Percentiles rank a stretch among this genome's conserved stretches.
phyloP scores from a whole-genome alignment of 73 alveolate genomes.

The Paramecium pentaurelia region DNA sequence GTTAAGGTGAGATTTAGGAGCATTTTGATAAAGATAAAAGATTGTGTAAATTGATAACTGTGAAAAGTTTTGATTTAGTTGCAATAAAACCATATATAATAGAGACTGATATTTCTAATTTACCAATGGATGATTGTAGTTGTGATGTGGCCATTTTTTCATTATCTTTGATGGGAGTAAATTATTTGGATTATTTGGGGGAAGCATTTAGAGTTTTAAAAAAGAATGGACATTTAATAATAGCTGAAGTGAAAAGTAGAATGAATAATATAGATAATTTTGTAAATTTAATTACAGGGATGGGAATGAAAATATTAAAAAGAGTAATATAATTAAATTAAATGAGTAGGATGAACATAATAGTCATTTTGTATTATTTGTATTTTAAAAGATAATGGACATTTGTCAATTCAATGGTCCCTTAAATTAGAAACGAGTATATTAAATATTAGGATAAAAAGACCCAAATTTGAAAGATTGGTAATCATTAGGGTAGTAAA shows the following conservation, averaged over 20 bases:
- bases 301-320: slow-evolving; percentile 41
- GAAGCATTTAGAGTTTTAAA: slow-evolving; percentile 86
- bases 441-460: neutral
- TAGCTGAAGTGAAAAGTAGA: slow-evolving; percentile 89
- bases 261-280: slow-evolving; percentile 56
- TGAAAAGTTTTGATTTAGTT: neutral
- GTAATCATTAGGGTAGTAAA: neutral
- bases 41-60: slow-evolving; percentile 1
- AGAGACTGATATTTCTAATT: slow-evolving; percentile 76
- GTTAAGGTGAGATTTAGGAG: slow-evolving; percentile 77
- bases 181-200: slow-evolving; percentile 74
- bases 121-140: slow-evolving; percentile 68
- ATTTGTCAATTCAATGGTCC: neutral
- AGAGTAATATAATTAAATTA: neutral
- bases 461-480: neutral
- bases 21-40: slow-evolving; percentile 36
- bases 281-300: slow-evolving; percentile 38
- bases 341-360: neutral
- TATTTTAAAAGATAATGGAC: neutral
- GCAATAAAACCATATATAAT: slow-evolving; percentile 54
- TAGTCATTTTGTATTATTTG: neutral
- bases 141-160: slow-evolving; percentile 84
- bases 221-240: slow-evolving; percentile 76
- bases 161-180: slow-evolving; percentile 88
- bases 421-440: neutral